phyloP scores from a whole-genome alignment of 1,284 basidiomycete species.

The Sutorius eximius region DNA sequence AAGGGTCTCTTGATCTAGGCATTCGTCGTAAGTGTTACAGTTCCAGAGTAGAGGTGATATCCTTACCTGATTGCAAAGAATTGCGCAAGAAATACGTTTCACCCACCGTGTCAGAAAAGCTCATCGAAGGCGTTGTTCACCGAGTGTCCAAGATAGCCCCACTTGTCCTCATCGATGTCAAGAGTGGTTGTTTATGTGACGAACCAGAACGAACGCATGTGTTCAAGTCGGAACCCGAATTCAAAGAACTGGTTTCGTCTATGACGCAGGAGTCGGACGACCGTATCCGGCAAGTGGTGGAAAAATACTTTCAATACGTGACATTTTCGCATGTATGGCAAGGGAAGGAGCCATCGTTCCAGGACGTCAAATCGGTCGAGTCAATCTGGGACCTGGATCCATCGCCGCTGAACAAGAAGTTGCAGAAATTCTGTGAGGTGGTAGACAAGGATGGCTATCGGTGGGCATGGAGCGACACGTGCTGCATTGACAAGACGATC shows the following conservation, averaged over 20 bases:
- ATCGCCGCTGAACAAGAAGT: neutral
- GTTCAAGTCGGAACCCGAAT: constrained; percentile 9
- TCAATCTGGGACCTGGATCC: constrained; percentile 1
- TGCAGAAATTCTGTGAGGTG: constrained; percentile 3
- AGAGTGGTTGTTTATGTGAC: constrained; percentile 9
- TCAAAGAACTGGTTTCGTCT: constrained; percentile 7
- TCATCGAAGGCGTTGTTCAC: neutral
- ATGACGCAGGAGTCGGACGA: neutral
- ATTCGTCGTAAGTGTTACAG: too few relatives aligned
- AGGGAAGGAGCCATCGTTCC: constrained; percentile 6
- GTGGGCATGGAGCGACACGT: constrained; percentile 10
- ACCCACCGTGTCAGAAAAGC: neutral
- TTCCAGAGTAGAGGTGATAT: too few relatives aligned
- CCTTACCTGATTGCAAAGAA: neutral
- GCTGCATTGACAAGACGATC: constrained; percentile 9
- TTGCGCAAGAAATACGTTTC: neutral
- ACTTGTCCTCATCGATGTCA: constrained; percentile 13
- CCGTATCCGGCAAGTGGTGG: constrained; percentile 1
- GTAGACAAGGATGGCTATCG: constrained; percentile 2
- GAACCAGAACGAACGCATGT: neutral
- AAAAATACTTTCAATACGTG: constrained; percentile 12
- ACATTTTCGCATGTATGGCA: constrained; percentile 14
- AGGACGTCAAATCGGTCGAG: constrained; percentile 4
- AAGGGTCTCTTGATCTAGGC: too few relatives aligned
- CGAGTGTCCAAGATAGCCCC: neutral